A percentile compares a stretch with the other conserved stretches of the same genome.
These are phyloP conservation scores for Lotus japonicus DNA, from an alignment of 306 rosid genomes.

Conservation along the genomic window DNA sequence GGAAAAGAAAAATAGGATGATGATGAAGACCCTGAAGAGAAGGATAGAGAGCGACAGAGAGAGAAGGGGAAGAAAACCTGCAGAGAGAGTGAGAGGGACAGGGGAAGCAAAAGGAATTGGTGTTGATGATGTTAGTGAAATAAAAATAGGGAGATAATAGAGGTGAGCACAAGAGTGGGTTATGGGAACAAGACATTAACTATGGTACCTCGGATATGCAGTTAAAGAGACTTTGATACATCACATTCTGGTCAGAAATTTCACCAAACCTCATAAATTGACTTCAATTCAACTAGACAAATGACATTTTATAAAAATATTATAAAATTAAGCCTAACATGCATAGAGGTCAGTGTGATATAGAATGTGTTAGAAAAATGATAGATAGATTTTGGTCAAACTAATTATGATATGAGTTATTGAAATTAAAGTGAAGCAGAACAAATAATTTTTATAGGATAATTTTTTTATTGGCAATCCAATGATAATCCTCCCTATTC, in stretches of 20 bases:
- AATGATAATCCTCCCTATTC: no score
- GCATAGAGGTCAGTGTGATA: no score
- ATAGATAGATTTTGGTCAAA: no score
- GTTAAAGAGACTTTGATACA: conserved; percentile 41
- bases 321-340: no score
- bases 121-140: conserved; percentile 5
- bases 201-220: conserved; percentile 49
- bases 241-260: conserved; percentile 41
- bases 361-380: no score
- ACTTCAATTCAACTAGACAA: conserved; percentile 29
- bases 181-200: conserved; percentile 38
- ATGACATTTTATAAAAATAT: not conserved
- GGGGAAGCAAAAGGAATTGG: conserved; percentile 51
- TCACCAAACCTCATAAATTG: conserved; percentile 63
- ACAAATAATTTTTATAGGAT: no score
- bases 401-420: no score
- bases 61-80: not conserved
- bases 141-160: not conserved
- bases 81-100: not conserved
- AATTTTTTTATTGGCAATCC: no score
- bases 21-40: conserved; percentile 8
- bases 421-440: no score
- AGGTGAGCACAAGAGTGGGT: conserved; percentile 1
- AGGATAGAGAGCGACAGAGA: not conserved
- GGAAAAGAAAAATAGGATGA: not conserved